Percentiles rank a stretch among this genome's conserved stretches.
These are phyloP conservation scores for Candida labiduridarum DNA, from an alignment of 1,139 yeast species.

Conservation along the genomic window DNA sequence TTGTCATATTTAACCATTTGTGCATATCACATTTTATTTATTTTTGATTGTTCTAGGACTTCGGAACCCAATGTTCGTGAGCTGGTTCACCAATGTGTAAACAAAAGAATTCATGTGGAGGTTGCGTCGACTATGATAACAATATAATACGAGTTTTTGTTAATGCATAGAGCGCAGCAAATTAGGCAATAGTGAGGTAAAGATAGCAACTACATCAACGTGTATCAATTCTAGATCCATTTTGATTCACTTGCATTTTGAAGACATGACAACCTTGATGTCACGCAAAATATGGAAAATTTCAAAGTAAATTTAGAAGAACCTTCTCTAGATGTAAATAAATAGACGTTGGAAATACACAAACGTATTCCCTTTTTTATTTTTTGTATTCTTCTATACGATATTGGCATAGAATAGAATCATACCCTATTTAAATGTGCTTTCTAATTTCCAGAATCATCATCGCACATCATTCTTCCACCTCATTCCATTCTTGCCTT, in stretches of 20 bases:
- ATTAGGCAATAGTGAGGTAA: not conserved
- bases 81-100: too few species aligned
- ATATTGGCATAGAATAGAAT: not conserved
- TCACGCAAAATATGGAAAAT: not conserved
- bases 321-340: not conserved
- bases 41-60: too few species aligned
- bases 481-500: constrained; percentile 24
- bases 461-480: not conserved
- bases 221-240: not conserved
- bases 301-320: not conserved
- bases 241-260: not conserved
- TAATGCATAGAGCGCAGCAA: not conserved
- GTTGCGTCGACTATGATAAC: too few species aligned
- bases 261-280: not conserved
- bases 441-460: not conserved
- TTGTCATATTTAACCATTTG: too few species aligned
- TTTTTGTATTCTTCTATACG: not conserved
- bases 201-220: not conserved
- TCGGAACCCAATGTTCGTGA: too few species aligned
- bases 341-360: not conserved
- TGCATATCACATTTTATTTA: too few species aligned
- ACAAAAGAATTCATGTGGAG: too few species aligned
- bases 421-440: too few species aligned
- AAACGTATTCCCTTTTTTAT: not conserved
- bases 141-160: too few species aligned